Conservation (phyloP, 306 rosid species). For the Acacia acuminata region DNA sequence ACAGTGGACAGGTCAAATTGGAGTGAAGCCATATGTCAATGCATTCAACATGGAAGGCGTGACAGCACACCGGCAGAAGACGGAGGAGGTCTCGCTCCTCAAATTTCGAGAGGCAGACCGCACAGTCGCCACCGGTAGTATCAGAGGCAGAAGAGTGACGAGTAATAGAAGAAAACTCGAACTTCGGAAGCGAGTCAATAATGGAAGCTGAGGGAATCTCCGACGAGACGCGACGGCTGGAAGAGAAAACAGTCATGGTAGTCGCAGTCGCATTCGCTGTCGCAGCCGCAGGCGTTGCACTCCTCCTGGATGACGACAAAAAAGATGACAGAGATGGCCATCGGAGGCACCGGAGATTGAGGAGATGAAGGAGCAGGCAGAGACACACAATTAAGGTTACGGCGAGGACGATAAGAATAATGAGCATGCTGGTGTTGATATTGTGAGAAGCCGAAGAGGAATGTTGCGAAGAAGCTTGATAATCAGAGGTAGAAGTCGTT, state of each 20-base stretch:
- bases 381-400: constrained; percentile 55
- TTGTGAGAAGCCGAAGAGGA: constrained; percentile 34
- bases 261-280: background rate
- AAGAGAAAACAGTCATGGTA: no score
- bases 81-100: no score
- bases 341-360: constrained; percentile 67
- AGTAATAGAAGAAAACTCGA: constrained; percentile 54
- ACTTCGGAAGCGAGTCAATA: constrained; percentile 57
- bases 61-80: no score
- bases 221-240: no score
- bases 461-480: constrained; percentile 12
- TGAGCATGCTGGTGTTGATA: constrained; percentile 59
- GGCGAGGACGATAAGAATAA: constrained; percentile 52
- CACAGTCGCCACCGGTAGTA: constrained; percentile 53
- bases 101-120: no score
- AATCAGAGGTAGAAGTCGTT: background rate
- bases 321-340: constrained; percentile 18
- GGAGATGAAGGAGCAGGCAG: constrained; percentile 67
- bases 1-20: no score
- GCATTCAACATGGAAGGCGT: no score
- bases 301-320: background rate
- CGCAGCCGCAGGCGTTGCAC: background rate
- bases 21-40: no score
- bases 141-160: constrained; percentile 36
- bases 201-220: no score